A percentile compares a stretch with the other conserved stretches of the same genome.
Evolutionary conservation across 2,329 filamentous ascomycete genomes (phyloP).

Genomic region (Ascosphaera apis): DNA sequence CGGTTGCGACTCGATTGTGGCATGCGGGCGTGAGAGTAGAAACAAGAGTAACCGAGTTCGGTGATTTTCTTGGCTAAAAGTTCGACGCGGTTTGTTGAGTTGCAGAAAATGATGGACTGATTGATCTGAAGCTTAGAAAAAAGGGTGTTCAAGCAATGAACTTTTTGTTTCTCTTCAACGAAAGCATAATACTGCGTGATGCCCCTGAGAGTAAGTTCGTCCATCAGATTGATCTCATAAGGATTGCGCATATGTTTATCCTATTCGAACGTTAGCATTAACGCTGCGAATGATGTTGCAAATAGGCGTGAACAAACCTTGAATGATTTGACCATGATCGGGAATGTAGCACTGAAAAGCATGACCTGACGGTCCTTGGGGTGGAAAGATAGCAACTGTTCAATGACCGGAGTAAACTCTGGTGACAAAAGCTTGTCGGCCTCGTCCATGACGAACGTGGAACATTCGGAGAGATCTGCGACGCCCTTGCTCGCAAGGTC

Average conservation of each 20-base stretch:
- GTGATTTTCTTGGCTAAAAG: conserved; percentile 98
- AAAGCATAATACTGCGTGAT: conserved; percentile 99
- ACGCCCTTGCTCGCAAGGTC: conserved; percentile 93
- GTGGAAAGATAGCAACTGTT: conserved; percentile 84
- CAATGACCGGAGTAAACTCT: conserved; percentile 93
- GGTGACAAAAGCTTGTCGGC: conserved; percentile 92
- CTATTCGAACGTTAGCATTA: conserved; percentile 12
- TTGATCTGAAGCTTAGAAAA: conserved; percentile 99
- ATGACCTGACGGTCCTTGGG: conserved; percentile 96
- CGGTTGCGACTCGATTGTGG: conserved; percentile 84
- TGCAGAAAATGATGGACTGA: conserved; percentile 99
- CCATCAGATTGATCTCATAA: conserved; percentile 99
- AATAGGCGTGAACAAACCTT: conserved; percentile 24
- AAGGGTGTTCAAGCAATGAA: conserved; percentile 94
- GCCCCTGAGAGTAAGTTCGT: conserved; percentile 88
- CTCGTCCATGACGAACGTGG: conserved; percentile 99
- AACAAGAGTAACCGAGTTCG: conserved; percentile 95
- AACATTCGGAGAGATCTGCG: conserved; percentile 83
- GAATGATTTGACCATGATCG: conserved; percentile 89
- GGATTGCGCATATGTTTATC: conserved; percentile 94
- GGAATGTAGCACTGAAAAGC: conserved; percentile 97
- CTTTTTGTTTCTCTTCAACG: conserved; percentile 97
- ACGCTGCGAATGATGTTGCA: background rate
- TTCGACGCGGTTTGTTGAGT: conserved; percentile 95
- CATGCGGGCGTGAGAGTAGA: conserved; percentile 98